phyloP scores from a whole-genome alignment of 163 green algal species.

The Botryococcus braunii region DNA sequence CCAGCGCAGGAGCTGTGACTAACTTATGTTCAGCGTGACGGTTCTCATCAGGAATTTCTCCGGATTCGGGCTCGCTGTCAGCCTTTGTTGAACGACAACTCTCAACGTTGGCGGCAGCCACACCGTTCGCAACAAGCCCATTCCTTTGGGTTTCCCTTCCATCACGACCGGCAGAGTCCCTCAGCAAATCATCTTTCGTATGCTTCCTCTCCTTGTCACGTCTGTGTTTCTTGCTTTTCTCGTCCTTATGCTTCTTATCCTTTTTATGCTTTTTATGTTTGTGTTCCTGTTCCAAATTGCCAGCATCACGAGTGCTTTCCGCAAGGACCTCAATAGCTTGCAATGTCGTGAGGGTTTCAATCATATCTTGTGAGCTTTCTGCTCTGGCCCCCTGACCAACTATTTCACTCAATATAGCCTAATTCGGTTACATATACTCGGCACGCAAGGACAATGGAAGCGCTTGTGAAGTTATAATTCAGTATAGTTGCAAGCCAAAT shows the following conservation, averaged over 20 bases:
- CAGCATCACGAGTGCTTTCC: too few species aligned
- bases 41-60: conserved; percentile 13
- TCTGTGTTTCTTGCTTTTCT: conserved; percentile 17
- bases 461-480: too few species aligned
- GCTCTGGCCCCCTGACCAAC: too few species aligned
- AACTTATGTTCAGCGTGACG: not conserved
- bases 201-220: conserved; percentile 16
- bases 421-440: too few species aligned
- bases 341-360: too few species aligned
- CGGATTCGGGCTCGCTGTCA: conserved; percentile 7
- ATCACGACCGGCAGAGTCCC: not conserved
- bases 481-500: too few species aligned
- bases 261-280: too few species aligned
- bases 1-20: not conserved
- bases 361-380: too few species aligned
- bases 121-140: not conserved
- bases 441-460: too few species aligned
- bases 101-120: not conserved
- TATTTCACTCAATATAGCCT: too few species aligned
- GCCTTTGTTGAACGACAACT: not conserved
- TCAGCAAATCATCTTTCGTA: conserved; percentile 5
- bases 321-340: too few species aligned
- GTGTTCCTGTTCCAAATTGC: too few species aligned
- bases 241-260: conserved; percentile 15
- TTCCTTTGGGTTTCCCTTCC: not conserved